Base-by-base conservation (phyloP, 169 alveolate species). In the Eimeria falciformis region DNA sequence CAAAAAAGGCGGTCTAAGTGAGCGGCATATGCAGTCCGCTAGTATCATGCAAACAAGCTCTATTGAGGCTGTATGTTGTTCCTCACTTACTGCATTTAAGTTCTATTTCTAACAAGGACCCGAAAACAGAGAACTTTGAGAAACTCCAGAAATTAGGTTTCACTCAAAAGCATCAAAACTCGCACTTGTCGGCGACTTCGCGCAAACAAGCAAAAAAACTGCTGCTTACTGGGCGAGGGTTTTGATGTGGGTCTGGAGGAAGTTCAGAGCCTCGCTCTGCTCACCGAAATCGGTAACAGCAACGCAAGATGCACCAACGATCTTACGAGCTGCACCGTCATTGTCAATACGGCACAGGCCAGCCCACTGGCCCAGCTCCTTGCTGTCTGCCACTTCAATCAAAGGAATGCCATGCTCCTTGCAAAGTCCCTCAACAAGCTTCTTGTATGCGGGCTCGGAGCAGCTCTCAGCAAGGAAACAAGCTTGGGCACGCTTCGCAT, bases 281-380 rank as follows among this genome's bases (percentile, higher is more conserved):
- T 98, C 99, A 91, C 99, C 99, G 95, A 95, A 98, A 96, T 97
- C 98, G 86, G 96, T 96, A 81, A 98, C 95, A 87, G 99, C 99
- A 75, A 97, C 99, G 81, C 99, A 97, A 77, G 99, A 97, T 77
- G 99, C 98, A 37, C 99, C 99, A 47, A 98, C 98, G 92, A 98
- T 97, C 95, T 98, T 98, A 88, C 99, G 96, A 62, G 99, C 98
- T 73, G 93, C 95, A 71, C 99, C 99, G 88, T 97, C 98, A 90
- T 96, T 95, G 97, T 98, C 99, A 93, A 97, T 96, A 94, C 97
- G 97, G 98, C 98, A 98, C 69, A 97, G 98, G 56, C 99, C 99
- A 81, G 98, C 98, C 99, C 99, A 98, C 95, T 98, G 98, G 81
- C 99, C 99, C 91, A 98, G 96, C 37, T 97, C 98, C 95, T 97